phyloP scores from a whole-genome alignment of 495 filamentous ascomycete genomes.

The Aspergillus sclerotiicarbonarius region DNA sequence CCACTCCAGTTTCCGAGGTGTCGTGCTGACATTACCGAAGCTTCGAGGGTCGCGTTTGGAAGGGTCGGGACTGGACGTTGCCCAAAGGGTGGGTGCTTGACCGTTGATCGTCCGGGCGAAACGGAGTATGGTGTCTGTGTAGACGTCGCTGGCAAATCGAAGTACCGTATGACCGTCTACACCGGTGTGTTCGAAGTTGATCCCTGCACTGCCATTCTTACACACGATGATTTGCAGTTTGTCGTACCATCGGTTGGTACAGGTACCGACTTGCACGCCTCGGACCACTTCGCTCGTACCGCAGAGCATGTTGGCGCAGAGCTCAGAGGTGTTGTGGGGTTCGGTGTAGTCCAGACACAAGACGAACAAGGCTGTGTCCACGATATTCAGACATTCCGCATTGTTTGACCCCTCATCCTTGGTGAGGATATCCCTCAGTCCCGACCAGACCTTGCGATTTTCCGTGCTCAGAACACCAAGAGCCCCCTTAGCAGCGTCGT shows the following conservation, averaged over 20 bases:
- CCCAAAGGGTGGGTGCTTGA: slow-evolving; percentile 87
- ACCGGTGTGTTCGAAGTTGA: slow-evolving; percentile 99
- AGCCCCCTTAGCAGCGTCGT: slow-evolving; percentile 91
- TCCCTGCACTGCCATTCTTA: slow-evolving; percentile 95
- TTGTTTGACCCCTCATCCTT: slow-evolving; percentile 88
- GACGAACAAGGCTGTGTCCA: slow-evolving; percentile 91
- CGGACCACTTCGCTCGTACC: slow-evolving; percentile 87
- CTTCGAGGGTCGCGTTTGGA: slow-evolving; percentile 89
- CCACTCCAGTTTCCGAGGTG: slow-evolving; percentile 96
- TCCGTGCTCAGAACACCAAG: slow-evolving; percentile 93
- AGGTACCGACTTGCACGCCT: slow-evolving; percentile 94
- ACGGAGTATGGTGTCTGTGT: slow-evolving; percentile 96
- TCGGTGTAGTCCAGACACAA: slow-evolving; percentile 91
- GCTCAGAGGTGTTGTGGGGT: slow-evolving; percentile 69
- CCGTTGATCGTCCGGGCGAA: slow-evolving; percentile 97
- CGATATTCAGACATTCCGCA: slow-evolving; percentile 87
- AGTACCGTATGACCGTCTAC: slow-evolving; percentile 97
- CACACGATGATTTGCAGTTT: slow-evolving; percentile 99
- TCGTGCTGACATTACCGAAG: slow-evolving; percentile 93
- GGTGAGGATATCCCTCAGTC: slow-evolving; percentile 83
- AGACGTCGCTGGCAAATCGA: slow-evolving; percentile 92
- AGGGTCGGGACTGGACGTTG: slow-evolving; percentile 86
- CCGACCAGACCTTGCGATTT: slow-evolving; percentile 94
- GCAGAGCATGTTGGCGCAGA: slow-evolving; percentile 98
- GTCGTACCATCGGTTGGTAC: slow-evolving; percentile 98